Base-by-base conservation (phyloP, 352 stramenopile species). In the Peronospora farinosa region DNA sequence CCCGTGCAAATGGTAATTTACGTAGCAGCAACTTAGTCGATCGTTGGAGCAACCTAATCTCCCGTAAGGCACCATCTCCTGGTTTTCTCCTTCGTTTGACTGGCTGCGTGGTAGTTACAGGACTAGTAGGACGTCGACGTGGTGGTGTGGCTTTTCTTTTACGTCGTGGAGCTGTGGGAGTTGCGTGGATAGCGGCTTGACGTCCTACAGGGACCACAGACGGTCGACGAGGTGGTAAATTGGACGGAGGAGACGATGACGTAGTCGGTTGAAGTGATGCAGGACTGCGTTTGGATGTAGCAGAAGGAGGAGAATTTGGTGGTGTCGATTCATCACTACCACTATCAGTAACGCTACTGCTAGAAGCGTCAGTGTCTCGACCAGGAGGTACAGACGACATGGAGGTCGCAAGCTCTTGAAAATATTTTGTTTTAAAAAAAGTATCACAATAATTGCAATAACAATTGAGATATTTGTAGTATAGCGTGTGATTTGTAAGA, bases 31-130 rank as follows among this genome's bases (percentile, higher is more conserved):
- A 73, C 50, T 98, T 92, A 0, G 96, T 98, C 41, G 77, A 95
- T 19, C 77, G 81, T 75, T 99, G 96, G 64, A 97, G 95, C 41
- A 87, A 68, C 9, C 96, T 79, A 61, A 99, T 99, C 79, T 99
- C 96, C 44, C 86, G 77, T 11, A 99, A 72, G 5, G 94, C 95
- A 11, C 59, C 42, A 51, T 92, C 67, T 11, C 90, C 90, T 0
- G 79, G 67, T 10, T 67, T 78, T 52, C 69, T 86, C 21, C 74
- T 67, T 35, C 51, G 55, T 65, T 85, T 88, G 23, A 59, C 45
- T 7, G 62, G 42, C 35, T 58, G 56, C 11, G 63, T 67, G 17
- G 57, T 23, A n/a, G 38, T 31, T 2, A 44, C 13, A 9, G 58
- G 23, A 11, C 27, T 60, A 11, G 36, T 59, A 11, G 51, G 41